Base-by-base conservation (phyloP, 176 grass and related monocot genomes). In the Aegilops speltoides region DNA sequence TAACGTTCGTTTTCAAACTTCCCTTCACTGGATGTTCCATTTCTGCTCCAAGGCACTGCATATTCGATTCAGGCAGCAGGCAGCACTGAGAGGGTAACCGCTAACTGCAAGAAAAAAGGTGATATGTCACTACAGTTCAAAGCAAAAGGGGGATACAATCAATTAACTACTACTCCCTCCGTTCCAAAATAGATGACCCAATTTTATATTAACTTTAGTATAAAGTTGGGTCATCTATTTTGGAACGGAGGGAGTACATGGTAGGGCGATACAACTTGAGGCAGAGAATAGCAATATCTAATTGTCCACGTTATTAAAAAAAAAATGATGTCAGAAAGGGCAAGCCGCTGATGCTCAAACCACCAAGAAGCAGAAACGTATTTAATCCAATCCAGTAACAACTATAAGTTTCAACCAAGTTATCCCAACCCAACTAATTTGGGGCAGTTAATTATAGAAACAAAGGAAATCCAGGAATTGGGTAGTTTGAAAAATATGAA, bases 21-120 rank as follows among this genome's bases (percentile, higher is more conserved):
- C 1, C 68, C 4, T 73, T 96, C 73, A 96, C 73, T 82, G 84
- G 74, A 99, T 99, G 70, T 81, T 95, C 97, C 97, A 96, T 86
- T 99, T 99, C 75, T 94, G 94, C 82, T 99, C 94, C 61, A 99
- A 77, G 19, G 97, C 86, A 85, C 90, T 84, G 63, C 97, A 96
- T 87, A 99, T 96, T 82, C 92, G 89, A 88, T 96, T 96, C 81
- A 98, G 89, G 82, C 93, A 98, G 78, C 96, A 98, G 40, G 96
- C 96, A 5, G 96, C 96, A 65, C 96, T 98, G 33, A 98, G 87
- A 9, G 96, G 96, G 74, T 94, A 98, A 46, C 86, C 92, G 86
- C 88, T 94, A 74, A 98, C 93, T 93, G 93, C 93, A 95, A 59
- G 54, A 82, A 84, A 84, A 19, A 85, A 81, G 8, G 45, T 45